Percentiles rank a stretch among this genome's conserved stretches.
Evolutionary conservation across 768 basidiomycete genomes (phyloP).

Genomic region (Hydnum rufescens): DNA sequence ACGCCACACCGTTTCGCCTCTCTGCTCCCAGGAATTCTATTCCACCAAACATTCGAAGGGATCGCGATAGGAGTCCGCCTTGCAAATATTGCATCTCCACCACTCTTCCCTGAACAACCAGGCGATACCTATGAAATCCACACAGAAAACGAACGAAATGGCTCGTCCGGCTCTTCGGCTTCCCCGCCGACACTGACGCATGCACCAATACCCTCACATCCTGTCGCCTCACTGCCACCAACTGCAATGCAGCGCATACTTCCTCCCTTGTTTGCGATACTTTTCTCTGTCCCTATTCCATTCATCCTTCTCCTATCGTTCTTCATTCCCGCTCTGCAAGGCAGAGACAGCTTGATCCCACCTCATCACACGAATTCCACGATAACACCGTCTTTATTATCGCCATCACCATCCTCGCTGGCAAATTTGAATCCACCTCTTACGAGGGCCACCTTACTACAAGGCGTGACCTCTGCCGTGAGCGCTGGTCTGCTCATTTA

Average conservation of each 20-base stretch:
- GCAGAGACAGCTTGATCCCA: no score
- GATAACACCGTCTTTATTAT: conserved; percentile 10
- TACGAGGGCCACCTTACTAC: conserved; percentile 13
- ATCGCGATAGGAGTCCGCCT: conserved; percentile 68
- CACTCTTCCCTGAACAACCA: not conserved
- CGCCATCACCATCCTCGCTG: not conserved
- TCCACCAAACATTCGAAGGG: conserved; percentile 74
- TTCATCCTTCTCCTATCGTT: conserved; percentile 44
- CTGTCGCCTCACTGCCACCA: no score
- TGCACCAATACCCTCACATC: conserved; percentile 33
- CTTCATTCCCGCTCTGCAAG: conserved; percentile 19
- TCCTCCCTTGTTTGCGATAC: conserved; percentile 12
- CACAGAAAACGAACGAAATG: not conserved
- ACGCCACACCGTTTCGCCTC: conserved; percentile 49
- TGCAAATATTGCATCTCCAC: conserved; percentile 34
- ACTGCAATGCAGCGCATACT: conserved; percentile 7
- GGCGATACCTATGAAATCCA: not conserved
- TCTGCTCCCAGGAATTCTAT: conserved; percentile 55
- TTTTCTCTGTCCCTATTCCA: conserved; percentile 47
- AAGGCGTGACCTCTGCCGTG: conserved; percentile 63
- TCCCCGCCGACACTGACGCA: conserved; percentile 21
- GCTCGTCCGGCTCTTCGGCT: conserved; percentile 6
- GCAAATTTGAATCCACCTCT: not conserved
- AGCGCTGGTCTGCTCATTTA: conserved; percentile 74
- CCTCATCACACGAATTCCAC: no score